Conservation (phyloP, 345 rosid species). For the Citrus australasica region DNA sequence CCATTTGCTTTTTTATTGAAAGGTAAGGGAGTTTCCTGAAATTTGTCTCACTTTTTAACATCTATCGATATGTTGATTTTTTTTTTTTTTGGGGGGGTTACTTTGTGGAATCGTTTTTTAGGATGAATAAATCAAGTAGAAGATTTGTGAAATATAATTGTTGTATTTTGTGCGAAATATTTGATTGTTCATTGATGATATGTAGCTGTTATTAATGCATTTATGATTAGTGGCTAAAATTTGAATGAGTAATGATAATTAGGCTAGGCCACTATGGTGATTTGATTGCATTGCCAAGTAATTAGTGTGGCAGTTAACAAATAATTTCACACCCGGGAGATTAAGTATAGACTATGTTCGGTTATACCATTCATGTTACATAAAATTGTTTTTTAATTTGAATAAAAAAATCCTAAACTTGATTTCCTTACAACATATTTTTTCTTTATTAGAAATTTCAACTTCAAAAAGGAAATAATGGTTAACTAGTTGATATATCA, state of each 20-base stretch:
- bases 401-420: too few relatives aligned
- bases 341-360: background rate
- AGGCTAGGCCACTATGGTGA: background rate
- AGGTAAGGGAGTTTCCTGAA: background rate
- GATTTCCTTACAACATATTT: too few relatives aligned
- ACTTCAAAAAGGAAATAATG: too few relatives aligned
- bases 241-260: background rate
- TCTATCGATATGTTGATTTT: background rate
- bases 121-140: background rate
- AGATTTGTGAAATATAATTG: background rate
- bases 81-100: too few relatives aligned
- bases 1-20: background rate
- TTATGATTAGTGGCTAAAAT: background rate
- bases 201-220: background rate
- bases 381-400: too few relatives aligned
- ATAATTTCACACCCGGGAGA: background rate
- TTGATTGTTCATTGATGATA: too few relatives aligned
- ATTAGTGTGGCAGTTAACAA: background rate
- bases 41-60: background rate
- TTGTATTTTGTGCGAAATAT: too few relatives aligned
- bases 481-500: too few relatives aligned
- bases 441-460: too few relatives aligned
- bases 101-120: too few relatives aligned
- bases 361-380: too few relatives aligned
- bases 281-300: background rate